Evolutionary conservation across 352 stramenopile genomes (phyloP).

Genomic region (Phytophthora podocarpi): DNA sequence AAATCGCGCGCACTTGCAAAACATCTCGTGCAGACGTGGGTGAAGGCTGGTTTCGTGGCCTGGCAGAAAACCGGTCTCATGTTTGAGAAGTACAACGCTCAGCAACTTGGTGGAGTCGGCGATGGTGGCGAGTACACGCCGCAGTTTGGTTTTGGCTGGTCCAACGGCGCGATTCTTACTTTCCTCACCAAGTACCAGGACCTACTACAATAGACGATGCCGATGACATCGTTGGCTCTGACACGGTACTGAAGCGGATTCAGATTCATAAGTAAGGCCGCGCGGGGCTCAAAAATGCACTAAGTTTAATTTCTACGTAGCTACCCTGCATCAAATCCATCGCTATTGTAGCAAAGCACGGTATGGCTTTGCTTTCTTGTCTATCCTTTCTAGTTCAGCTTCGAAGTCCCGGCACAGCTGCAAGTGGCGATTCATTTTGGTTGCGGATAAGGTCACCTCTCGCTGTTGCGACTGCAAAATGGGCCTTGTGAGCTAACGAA

Average conservation of each 20-base stretch:
- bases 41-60: conserved; percentile 60
- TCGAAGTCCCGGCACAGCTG: conserved; percentile 16
- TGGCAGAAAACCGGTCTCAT: conserved; percentile 78
- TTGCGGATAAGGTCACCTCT: conserved; percentile 2
- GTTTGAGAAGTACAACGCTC: conserved; percentile 91
- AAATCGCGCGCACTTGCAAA: conserved; percentile 51
- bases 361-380: too few species aligned
- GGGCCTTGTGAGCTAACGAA: conserved; percentile 4
- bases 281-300: too few species aligned
- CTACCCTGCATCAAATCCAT: conserved; percentile 1
- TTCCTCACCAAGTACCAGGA: conserved; percentile 78
- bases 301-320: conserved; percentile 15
- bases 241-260: too few species aligned
- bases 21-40: conserved; percentile 61
- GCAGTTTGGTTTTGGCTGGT: conserved; percentile 89
- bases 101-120: conserved; percentile 60
- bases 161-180: conserved; percentile 82
- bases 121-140: conserved; percentile 86
- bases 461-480: neutral
- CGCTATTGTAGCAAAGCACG: too few species aligned
- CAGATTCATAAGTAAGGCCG: too few species aligned
- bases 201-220: conserved; percentile 11
- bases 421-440: conserved; percentile 9
- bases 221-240: too few species aligned
- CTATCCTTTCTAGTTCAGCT: conserved; percentile 22